Conservation (phyloP, 192 early-diverging fungal genomes). For the Coemansia sp. region DNA sequence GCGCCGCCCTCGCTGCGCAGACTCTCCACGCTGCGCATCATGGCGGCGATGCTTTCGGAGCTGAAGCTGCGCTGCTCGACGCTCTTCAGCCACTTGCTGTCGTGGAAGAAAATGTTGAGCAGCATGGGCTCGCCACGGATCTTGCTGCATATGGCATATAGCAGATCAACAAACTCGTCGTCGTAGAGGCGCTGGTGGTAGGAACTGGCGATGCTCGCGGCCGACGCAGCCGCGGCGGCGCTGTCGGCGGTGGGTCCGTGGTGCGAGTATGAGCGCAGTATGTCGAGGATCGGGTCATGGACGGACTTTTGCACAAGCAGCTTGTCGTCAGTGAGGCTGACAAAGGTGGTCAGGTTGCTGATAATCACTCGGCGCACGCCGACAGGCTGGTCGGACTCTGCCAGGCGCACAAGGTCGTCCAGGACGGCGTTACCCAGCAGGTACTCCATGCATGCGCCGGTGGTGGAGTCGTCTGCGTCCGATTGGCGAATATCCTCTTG, state of each 20-base stretch:
- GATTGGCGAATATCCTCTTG: constrained; percentile 74
- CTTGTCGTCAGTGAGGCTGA: constrained; percentile 82
- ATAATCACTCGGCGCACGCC: constrained; percentile 81
- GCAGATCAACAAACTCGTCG: constrained; percentile 44
- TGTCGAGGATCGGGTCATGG: constrained; percentile 77
- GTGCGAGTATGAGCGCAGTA: constrained; percentile 68
- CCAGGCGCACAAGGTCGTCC: constrained; percentile 72
- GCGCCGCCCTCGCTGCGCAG: constrained; percentile 24
- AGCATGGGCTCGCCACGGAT: constrained; percentile 51
- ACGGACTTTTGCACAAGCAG: constrained; percentile 89
- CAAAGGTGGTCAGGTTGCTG: constrained; percentile 73
- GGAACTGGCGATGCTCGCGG: constrained; percentile 21
- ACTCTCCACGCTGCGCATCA: constrained; percentile 56
- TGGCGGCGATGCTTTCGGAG: constrained; percentile 34
- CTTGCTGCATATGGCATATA: constrained; percentile 54
- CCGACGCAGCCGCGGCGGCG: constrained; percentile 13
- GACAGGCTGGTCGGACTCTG: constrained; percentile 72
- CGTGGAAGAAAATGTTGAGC: constrained; percentile 54
- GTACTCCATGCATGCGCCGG: constrained; percentile 87
- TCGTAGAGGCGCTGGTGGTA: constrained; percentile 26
- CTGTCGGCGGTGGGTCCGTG: background rate
- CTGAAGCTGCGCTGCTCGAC: constrained; percentile 44
- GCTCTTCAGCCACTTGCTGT: constrained; percentile 46
- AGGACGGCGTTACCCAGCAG: constrained; percentile 82
- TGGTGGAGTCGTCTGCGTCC: constrained; percentile 67